Conservation (phyloP, 2,329 filamentous ascomycete genomes). For the Mollisia scopiformis region DNA sequence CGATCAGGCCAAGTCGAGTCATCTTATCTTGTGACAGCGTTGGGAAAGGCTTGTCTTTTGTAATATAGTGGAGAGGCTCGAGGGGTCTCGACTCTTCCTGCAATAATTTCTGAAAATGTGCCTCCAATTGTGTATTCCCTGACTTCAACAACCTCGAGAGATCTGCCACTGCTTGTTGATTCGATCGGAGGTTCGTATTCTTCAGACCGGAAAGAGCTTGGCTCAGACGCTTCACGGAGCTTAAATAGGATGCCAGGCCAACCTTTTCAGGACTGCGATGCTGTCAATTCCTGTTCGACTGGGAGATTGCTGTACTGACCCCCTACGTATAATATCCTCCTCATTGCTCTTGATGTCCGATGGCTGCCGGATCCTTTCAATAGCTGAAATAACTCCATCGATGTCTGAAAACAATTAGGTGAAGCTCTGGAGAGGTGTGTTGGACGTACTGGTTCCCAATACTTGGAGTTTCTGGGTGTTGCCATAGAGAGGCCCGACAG, state of each 20-base stretch:
- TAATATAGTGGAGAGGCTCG: constrained; percentile 90
- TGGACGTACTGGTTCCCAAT: constrained; percentile 72
- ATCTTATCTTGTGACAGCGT: constrained; percentile 76
- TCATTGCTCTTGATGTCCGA: constrained; percentile 90
- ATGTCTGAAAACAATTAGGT: constrained; percentile 61
- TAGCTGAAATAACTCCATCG: constrained; percentile 81
- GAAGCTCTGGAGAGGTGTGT: neutral
- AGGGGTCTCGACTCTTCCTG: constrained; percentile 78
- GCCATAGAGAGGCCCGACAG: constrained; percentile 88
- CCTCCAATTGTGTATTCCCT: constrained; percentile 82
- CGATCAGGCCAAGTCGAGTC: constrained; percentile 77
- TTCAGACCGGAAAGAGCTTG: constrained; percentile 84
- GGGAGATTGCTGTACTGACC: constrained; percentile 46
- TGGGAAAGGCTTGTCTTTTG: constrained; percentile 86
- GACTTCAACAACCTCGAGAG: constrained; percentile 76
- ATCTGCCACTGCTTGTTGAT: constrained; percentile 85
- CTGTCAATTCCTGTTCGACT: constrained; percentile 22
- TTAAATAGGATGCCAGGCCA: constrained; percentile 82
- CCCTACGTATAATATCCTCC: constrained; percentile 85
- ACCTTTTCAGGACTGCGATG: constrained; percentile 70
- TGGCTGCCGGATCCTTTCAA: constrained; percentile 87
- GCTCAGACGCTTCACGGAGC: constrained; percentile 85
- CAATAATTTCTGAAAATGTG: constrained; percentile 78
- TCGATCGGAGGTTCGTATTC: constrained; percentile 87
- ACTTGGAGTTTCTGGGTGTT: constrained; percentile 89